A percentile compares a stretch with the other conserved stretches of the same genome.
Conservation (phyloP, 225 moss, liverwort and hornwort species). For the Climacium dendroides region DNA sequence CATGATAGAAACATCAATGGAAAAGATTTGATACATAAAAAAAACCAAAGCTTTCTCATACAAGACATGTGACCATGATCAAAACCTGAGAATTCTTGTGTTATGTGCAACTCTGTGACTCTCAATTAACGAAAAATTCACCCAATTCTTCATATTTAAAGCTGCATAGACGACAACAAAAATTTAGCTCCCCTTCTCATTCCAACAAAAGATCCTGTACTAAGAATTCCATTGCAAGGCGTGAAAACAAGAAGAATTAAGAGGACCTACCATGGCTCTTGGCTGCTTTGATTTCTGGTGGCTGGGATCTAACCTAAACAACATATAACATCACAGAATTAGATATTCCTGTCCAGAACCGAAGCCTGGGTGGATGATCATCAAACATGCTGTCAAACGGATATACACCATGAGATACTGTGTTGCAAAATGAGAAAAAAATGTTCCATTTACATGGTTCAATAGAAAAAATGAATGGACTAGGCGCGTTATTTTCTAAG, state of each 20-base stretch:
- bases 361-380: background rate
- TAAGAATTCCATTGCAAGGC: background rate
- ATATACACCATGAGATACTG: background rate
- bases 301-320: conserved; percentile 8
- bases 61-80: background rate
- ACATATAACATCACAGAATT: background rate
- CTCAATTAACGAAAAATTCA: conserved; percentile 39
- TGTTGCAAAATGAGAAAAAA: background rate
- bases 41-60: background rate
- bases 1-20: background rate
- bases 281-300: conserved; percentile 3
- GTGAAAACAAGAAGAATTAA: background rate
- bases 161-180: conserved; percentile 7
- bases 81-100: conserved; percentile 41
- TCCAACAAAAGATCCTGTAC: background rate
- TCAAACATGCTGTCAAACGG: background rate
- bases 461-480: background rate
- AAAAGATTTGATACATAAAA: background rate
- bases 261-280: conserved; percentile 3
- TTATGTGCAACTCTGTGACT: conserved; percentile 33
- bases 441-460: no score
- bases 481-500: background rate
- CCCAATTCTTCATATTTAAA: conserved; percentile 36
- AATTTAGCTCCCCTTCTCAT: background rate
- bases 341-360: background rate